Conservation (phyloP, 108 stramenopile species). For the Mayamaea pseudoterrestris region DNA sequence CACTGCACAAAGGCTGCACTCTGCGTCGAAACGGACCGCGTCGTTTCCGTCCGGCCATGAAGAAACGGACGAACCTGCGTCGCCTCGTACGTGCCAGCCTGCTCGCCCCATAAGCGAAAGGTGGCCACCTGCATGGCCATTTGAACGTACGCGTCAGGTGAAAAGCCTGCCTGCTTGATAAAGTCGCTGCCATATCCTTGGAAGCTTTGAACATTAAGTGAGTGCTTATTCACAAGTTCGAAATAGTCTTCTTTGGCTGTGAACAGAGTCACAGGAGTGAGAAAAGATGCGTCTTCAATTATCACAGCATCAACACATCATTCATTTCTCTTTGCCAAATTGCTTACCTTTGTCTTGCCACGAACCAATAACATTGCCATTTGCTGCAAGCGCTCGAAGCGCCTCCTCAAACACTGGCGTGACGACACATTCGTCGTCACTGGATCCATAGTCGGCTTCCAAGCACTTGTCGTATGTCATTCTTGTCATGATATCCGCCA, state of each 20-base stretch:
- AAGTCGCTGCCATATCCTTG: conserved; percentile 57
- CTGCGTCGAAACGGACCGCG: conserved; percentile 44
- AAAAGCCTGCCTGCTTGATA: conserved; percentile 66
- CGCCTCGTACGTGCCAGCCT: conserved; percentile 76
- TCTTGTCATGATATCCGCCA: conserved; percentile 47
- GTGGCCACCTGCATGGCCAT: conserved; percentile 79
- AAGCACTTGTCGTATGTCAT: conserved; percentile 45
- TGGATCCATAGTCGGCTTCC: no score
- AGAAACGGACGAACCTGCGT: conserved; percentile 64
- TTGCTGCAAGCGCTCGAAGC: no score
- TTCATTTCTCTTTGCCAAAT: no score
- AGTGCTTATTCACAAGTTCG: conserved; percentile 30
- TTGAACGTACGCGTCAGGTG: conserved; percentile 85
- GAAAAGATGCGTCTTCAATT: not conserved
- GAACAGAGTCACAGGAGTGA: no score
- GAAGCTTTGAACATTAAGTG: conserved; percentile 47
- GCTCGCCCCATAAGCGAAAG: conserved; percentile 57
- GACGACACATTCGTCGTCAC: no score
- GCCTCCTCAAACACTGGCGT: no score
- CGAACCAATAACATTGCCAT: no score
- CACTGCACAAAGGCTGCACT: conserved; percentile 41
- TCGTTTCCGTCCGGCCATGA: conserved; percentile 77
- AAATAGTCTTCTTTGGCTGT: conserved; percentile 31
- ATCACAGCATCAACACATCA: conserved; percentile 2
- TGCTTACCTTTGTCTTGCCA: no score